Evolutionary conservation across 163 green algal species (phyloP).

Genomic region (Chlorella variabilis): DNA sequence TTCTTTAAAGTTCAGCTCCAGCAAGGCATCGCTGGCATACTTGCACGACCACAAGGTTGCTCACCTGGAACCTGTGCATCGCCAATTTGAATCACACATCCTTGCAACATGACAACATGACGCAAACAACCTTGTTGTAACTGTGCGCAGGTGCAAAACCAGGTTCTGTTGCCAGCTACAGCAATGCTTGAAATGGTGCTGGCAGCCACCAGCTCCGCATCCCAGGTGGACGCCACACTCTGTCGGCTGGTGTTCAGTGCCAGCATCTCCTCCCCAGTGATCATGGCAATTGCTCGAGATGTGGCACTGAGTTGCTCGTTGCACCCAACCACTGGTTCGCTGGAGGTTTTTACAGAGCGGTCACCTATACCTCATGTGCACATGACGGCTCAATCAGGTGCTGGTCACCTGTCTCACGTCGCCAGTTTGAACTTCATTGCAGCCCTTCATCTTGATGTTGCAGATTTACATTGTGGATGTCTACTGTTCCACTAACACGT

Average conservation of each 20-base stretch:
- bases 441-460: no score
- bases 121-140: no score
- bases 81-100: no score
- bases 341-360: conserved; percentile 10
- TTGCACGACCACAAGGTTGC: conserved; percentile 9
- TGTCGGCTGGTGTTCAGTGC: neutral
- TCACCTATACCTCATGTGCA: neutral
- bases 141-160: neutral
- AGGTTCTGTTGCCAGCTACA: conserved; percentile 61
- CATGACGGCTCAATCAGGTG: neutral
- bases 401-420: neutral
- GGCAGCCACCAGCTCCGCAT: neutral
- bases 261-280: neutral
- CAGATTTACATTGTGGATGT: no score
- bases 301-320: neutral
- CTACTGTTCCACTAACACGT: no score
- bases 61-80: no score
- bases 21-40: neutral
- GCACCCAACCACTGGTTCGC: neutral
- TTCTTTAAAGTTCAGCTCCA: neutral
- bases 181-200: conserved; percentile 58
- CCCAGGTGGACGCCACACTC: neutral
- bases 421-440: no score
- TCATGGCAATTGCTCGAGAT: neutral
- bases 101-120: no score